Conservation (phyloP, 345 rosid species). For the Aegle marmelos region DNA sequence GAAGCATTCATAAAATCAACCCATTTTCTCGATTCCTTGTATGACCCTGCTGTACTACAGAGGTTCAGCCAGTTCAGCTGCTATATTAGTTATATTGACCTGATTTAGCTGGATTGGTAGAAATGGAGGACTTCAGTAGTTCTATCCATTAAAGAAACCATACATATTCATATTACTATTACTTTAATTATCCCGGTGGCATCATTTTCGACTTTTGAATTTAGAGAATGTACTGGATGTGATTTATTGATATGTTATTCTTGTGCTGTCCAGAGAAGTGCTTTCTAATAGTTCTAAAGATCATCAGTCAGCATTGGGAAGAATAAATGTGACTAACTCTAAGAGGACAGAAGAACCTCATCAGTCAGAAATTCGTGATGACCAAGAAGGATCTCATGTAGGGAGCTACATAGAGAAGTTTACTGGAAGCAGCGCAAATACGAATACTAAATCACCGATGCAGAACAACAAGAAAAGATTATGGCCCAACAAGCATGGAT, state of each 20-base stretch:
- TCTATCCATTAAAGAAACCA: background rate
- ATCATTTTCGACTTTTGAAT: background rate
- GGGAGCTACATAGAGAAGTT: background rate
- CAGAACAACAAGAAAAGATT: background rate
- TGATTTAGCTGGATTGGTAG: background rate
- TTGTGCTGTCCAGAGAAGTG: conserved; percentile 16
- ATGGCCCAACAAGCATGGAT: background rate
- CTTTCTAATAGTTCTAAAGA: conserved; percentile 5
- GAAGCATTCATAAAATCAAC: background rate
- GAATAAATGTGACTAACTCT: background rate
- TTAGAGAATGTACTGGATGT: background rate
- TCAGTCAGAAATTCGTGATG: conserved; percentile 9
- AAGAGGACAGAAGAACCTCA: conserved; percentile 12
- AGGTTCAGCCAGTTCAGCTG: background rate
- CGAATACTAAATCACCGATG: conserved; percentile 6
- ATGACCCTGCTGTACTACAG: background rate
- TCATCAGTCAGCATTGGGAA: conserved; percentile 9
- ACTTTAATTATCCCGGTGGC: background rate
- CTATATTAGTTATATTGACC: background rate
- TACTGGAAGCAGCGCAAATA: conserved; percentile 2
- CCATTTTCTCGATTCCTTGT: background rate
- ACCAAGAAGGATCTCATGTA: background rate
- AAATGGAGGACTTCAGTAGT: background rate
- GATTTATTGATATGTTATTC: background rate
- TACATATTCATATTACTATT: background rate